Evolutionary conservation across 257 asterid genomes (phyloP).

Genomic region (Nemophila menziesii): DNA sequence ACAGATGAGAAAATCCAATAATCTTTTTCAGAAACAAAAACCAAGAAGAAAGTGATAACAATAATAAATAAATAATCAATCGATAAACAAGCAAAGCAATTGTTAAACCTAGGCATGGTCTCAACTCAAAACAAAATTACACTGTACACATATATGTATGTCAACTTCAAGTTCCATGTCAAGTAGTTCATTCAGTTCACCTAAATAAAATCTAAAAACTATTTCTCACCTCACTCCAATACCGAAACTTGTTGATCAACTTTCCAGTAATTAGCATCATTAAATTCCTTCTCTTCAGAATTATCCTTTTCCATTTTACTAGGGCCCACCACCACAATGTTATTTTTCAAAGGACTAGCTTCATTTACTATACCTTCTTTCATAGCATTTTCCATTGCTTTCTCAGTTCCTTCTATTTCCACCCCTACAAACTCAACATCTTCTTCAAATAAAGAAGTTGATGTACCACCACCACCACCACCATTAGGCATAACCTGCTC

Average conservation of each 20-base stretch:
- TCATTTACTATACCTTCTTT: conserved; percentile 96
- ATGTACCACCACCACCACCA: conserved; percentile 25
- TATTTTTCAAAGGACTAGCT: conserved; percentile 65
- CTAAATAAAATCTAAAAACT: neutral
- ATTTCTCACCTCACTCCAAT: conserved; percentile 4
- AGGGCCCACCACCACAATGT: conserved; percentile 27
- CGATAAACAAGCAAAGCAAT: neutral
- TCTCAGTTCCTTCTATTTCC: conserved; percentile 68
- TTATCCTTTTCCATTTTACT: conserved; percentile 43
- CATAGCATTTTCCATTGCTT: conserved; percentile 80
- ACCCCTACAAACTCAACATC: conserved; percentile 95
- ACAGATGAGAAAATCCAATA: too few species aligned
- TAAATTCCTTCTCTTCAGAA: conserved; percentile 33
- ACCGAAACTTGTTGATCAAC: conserved; percentile 12
- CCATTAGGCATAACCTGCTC: conserved; percentile 49
- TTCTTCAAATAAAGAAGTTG: conserved; percentile 64
- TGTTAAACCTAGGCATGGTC: neutral
- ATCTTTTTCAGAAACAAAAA: neutral
- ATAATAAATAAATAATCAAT: too few species aligned
- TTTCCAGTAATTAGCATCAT: conserved; percentile 11
- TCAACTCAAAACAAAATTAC: conserved; percentile 1
- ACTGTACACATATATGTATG: neutral
- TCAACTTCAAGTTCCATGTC: conserved; percentile 1
- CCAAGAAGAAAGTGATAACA: too few species aligned
- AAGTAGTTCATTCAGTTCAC: too few species aligned